phyloP scores from a whole-genome alignment of 352 stramenopile genomes.

The Plasmopara halstedii region DNA sequence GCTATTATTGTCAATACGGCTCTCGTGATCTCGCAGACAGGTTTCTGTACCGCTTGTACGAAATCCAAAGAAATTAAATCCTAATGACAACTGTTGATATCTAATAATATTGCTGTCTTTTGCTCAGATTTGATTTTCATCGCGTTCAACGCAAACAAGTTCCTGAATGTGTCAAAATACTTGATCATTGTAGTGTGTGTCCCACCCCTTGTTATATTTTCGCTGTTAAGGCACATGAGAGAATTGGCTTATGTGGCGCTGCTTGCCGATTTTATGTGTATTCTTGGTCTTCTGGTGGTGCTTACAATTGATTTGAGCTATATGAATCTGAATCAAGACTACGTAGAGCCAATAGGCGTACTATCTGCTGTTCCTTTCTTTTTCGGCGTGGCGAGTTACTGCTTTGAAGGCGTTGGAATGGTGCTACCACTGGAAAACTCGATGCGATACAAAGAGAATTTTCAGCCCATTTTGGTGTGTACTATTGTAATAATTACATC shows the following conservation, averaged over 20 bases:
- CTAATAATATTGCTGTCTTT: background rate
- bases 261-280: conserved; percentile 84
- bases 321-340: conserved; percentile 43
- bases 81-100: background rate
- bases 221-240: conserved; percentile 84
- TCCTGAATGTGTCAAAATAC: conserved; percentile 47
- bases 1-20: conserved; percentile 75
- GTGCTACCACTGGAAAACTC: conserved; percentile 85
- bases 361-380: conserved; percentile 77
- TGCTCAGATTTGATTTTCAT: conserved; percentile 87
- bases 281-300: conserved; percentile 76
- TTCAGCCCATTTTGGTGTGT: conserved; percentile 57
- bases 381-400: conserved; percentile 86
- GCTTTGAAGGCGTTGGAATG: conserved; percentile 86
- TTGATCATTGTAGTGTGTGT: conserved; percentile 53
- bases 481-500: conserved; percentile 79
- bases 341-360: conserved; percentile 52
- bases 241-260: conserved; percentile 83
- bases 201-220: conserved; percentile 63
- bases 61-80: background rate
- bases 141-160: conserved; percentile 75
- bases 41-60: conserved; percentile 85
- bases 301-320: conserved; percentile 76
- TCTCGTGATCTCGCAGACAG: conserved; percentile 80
- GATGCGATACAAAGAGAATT: conserved; percentile 70